Base-by-base conservation (phyloP, 2,329 filamentous ascomycete genomes). In the Acrodontium crateriforme region DNA sequence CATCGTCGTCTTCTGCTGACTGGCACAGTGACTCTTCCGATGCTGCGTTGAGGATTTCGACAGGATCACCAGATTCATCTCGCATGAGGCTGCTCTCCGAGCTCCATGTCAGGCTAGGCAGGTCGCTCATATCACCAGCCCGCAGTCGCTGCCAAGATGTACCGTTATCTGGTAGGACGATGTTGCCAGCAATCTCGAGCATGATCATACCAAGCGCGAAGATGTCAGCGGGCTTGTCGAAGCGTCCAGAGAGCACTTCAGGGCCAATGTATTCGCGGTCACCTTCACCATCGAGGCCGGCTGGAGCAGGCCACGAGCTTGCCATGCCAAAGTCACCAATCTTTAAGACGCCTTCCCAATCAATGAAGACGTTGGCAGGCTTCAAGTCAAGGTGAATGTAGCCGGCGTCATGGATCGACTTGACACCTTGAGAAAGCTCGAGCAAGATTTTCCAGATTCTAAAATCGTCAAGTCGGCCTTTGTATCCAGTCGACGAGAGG, bases 401-500 rank as follows among this genome's bases (percentile, higher is more conserved):
- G 4, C 81, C 81, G 30, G 75, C 75, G 42, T 85, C 73, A 48
- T 98, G 89, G 27, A 98, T 89, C 37, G 87, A 78, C 53, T 83
- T 78, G 37, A 98, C 55, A 19, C 89, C 89, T 80, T 92, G 38
- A 9, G 31, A 29, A 34, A 93, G 58, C 53, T 98, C 89, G 22
- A 93, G 69, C 44, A 95, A 62, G 32, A 95, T 87, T 61, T 98
- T 98, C 83, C 89, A 98, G 54, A 95, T 94, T 36, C 89, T 73
- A 58, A 98, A 98, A 53, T 95, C 89, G 55, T 98, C 89, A 40
- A 98, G 60, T 42, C 87, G 72, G 25, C 83, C 85, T 50, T 80
- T 83, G 36, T 77, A 68, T 14, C 89, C 89, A 35, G 83, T 73
- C 32, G 78, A 71, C n/a, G 72, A 69, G 16, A 98, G 65, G 50